Evolutionary conservation across 768 basidiomycete genomes (phyloP), one percentile per base, ranked within the genome.

Genomic region (Harrya chromipes): DNA sequence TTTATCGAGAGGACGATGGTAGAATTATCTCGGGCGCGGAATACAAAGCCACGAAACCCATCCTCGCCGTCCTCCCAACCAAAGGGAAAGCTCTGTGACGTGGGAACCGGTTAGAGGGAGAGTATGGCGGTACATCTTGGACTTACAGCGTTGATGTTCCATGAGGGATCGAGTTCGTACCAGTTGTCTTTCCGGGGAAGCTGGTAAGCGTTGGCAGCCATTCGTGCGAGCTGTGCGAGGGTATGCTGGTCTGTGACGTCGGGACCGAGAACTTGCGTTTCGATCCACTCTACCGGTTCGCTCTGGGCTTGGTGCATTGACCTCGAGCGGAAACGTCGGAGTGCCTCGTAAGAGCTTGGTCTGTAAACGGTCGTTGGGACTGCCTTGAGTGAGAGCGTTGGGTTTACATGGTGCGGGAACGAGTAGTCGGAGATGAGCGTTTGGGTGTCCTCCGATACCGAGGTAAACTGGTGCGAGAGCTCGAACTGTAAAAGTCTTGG

Each of bases 31-130:
- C 78, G 76, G 12, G 85, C 82, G 36, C 84, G 72, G 60, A 95
- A 95, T 41, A 95, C 86, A 62, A 94, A 93, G 6, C 94, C 95
- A 44, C 94, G 80, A 58, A 98, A 87, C 4, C 93, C 93, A 55
- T 90, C 78, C 13, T 76, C 70, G 24, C 59, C 54, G 39, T 78
- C 75, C 54, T 87, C 84, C 84, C 84, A 89, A 5, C 89, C 88
- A 54, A 88, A 83, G 6, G 87, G 88, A 61, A 87, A 87, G 58
- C 84, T 87, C 88, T 90, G 23, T 4, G 13, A 13, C 11, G 36
- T 6, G 26, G 39, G 16, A 33, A 27, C 47, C 13, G 50, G 41
- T 57, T 16, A 53, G 53, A 49, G 3, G 40, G 26, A 17, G 34
- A 17, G 34, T 50, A 21, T 36, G 43, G 35, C 21, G 46, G 20